Evolutionary conservation across 768 basidiomycete species (phyloP), one percentile per base, ranked within the genome.

Genomic region (Amanita polypyramis): DNA sequence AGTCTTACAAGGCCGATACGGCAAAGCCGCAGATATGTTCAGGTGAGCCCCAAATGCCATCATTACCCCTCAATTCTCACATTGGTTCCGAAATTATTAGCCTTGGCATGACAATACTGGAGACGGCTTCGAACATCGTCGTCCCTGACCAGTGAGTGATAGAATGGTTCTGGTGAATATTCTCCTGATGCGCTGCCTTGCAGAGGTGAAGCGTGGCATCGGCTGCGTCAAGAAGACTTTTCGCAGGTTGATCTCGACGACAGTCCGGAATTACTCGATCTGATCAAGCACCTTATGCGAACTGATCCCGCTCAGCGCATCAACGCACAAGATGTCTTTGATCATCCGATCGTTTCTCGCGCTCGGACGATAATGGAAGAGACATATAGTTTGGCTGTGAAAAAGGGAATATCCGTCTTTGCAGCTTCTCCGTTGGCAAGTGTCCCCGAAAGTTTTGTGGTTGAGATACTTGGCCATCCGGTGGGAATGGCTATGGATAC

Each of bases 11-110:
- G 95, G 95, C 27, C 72, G 70, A 48, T 99, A 97, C 64, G 83
- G 93, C 58, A 88, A 82, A 66, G 89, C 86, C 52, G 94, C 96
- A 45, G 96, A 99, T 70, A 79, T 98, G 47, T 99, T 98, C 73
- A 93, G 87, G 93, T 92, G 61, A 67, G 84, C 70, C 52, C 66
- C 64, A 45, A 57, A 51, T 62, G 66, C 62, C 55, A 45, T 46
- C 52, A 51, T 45, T 48, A 41, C 47, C 25, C 52, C 25, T 49
- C 3, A 19, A 9, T 65, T 69, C 70, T 75, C 68, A 77, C 64
- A 66, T 65, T 58, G 53, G 37, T 56, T 59, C 49, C 41, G n/a
- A n/a, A n/a, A n/a, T n/a, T n/a, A 29, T 46, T 61, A 94, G 94
- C 68, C 77, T 99, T 61, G 96, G 96, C 48, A 88, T 98, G 77